Base-by-base conservation (phyloP, 805 yeast genomes). In the Candida montana region DNA sequence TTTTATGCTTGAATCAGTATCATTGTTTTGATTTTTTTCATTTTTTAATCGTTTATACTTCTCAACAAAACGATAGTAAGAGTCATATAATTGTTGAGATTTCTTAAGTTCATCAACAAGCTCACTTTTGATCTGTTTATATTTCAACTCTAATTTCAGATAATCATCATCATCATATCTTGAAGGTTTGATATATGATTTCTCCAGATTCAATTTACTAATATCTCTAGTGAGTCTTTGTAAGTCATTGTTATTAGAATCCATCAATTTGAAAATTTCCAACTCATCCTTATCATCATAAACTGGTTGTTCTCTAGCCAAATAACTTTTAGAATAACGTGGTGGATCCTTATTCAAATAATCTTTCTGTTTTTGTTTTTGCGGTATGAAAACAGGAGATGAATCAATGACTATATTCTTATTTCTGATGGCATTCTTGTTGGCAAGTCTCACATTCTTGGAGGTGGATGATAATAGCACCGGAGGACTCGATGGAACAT, bases 81-180 rank as follows among this genome's bases (percentile, higher is more conserved):
- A 60, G 40, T 66, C 69, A 40, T 58, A 64, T 5, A 64, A 39
- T 40, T 52, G 51, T 39, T 63, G 61, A 5, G 62, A 54, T 33
- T 62, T 62, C 40, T 54, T 56, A 42, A 65, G 48, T 44, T 64
- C 69, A 10, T 47, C 38, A 6, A 60, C 54, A 30, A 64, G 54
- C 37, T 65, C 69, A 20, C 50, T 41, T 27, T 58, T 51, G 7
- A 63, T 42, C 6, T 52, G 45, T 7, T 46, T 37, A 39, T 63
- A 63, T 33, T 61, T 55, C 5, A 39, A 36, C 27, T 53, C 35
- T 4, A 41, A 26, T 34, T 37, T 50, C 52, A 27, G 15, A 33
- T 17, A 41, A 39, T 30, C 33, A 13, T 34, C 34, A n/a, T 30
- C 13, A 28, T 11, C 39, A 35, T 21, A 21, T 21, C 24, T 21